Percentiles rank a stretch among this genome's conserved stretches.
Evolutionary conservation across 2,329 filamentous ascomycete genomes (phyloP).

Genomic region (Zasmidium cellare): DNA sequence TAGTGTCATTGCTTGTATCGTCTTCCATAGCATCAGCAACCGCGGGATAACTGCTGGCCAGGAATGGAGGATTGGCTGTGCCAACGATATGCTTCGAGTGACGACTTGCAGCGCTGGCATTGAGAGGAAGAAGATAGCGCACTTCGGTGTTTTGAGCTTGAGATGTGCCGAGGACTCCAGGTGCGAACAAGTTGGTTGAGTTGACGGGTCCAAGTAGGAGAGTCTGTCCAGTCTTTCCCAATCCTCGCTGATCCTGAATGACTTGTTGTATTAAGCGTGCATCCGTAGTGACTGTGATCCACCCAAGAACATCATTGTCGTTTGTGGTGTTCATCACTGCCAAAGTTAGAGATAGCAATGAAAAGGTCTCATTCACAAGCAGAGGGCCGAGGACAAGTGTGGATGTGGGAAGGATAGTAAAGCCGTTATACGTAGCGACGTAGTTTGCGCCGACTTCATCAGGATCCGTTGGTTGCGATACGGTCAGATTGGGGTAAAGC

Average conservation of each 20-base stretch:
- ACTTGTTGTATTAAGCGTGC: slow-evolving; percentile 64
- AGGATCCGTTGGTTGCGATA: slow-evolving; percentile 33
- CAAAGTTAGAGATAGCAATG: slow-evolving; percentile 76
- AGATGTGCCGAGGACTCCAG: slow-evolving; percentile 31
- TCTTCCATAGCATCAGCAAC: slow-evolving; percentile 60
- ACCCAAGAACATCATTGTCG: slow-evolving; percentile 69
- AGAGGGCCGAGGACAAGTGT: slow-evolving; percentile 75
- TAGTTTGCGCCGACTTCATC: slow-evolving; percentile 33
- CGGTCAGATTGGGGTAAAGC: slow-evolving; percentile 77
- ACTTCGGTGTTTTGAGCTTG: slow-evolving; percentile 22
- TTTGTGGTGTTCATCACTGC: slow-evolving; percentile 71
- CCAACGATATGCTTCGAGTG: slow-evolving; percentile 36
- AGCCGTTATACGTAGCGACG: slow-evolving; percentile 45
- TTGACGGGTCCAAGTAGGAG: slow-evolving; percentile 69
- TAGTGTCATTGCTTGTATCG: slow-evolving; percentile 52
- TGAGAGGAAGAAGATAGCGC: slow-evolving; percentile 33
- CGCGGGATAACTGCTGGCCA: slow-evolving; percentile 62
- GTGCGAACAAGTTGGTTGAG: slow-evolving; percentile 58
- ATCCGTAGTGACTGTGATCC: slow-evolving; percentile 75
- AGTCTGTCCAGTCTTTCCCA: slow-evolving; percentile 70
- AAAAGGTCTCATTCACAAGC: slow-evolving; percentile 69
- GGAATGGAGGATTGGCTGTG: slow-evolving; percentile 55
- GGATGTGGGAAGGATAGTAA: slow-evolving; percentile 44
- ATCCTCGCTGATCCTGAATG: slow-evolving; percentile 64
- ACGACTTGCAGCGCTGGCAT: slow-evolving; percentile 23